phyloP scores from a whole-genome alignment of 441 rosid species.

The Arabidopsis hybrid region DNA sequence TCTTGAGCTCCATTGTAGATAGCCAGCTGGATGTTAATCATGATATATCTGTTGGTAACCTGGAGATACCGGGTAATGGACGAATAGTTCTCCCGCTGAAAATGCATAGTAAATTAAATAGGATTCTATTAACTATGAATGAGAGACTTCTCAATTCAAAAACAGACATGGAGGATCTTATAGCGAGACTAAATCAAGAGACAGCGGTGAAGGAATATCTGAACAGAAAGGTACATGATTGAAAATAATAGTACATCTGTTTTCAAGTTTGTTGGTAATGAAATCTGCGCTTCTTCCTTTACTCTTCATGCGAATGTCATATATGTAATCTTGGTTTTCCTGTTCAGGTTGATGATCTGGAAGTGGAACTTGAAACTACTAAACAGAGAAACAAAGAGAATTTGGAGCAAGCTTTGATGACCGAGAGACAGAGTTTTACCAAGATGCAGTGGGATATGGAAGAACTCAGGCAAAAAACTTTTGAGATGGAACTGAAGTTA shows the following conservation, averaged over 20 bases:
- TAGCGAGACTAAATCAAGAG: constrained; percentile 91
- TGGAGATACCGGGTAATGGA: constrained; percentile 57
- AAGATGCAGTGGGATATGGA: constrained; percentile 99
- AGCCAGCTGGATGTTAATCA: constrained; percentile 58
- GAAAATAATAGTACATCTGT: not conserved
- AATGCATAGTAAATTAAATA: constrained; percentile 77
- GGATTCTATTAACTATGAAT: constrained; percentile 73
- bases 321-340: constrained; percentile 15
- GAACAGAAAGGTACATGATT: constrained; percentile 67
- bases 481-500: constrained; percentile 85
- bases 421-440: constrained; percentile 81
- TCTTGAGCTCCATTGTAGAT: constrained; percentile 62
- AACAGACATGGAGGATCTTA: constrained; percentile 97
- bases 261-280: no score
- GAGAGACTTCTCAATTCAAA: constrained; percentile 79
- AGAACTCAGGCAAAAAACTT: constrained; percentile 74
- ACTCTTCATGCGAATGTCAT: constrained; percentile 1
- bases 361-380: constrained; percentile 87
- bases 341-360: constrained; percentile 86
- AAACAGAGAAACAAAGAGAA: constrained; percentile 86
- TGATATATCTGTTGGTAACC: constrained; percentile 47
- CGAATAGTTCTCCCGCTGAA: constrained; percentile 74
- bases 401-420: constrained; percentile 80
- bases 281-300: not conserved
- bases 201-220: constrained; percentile 86